A percentile compares a stretch with the other conserved stretches of the same genome.
These are phyloP conservation scores for Pythium insidiosum DNA, from an alignment of 352 stramenopile species.

Conservation along the genomic window DNA sequence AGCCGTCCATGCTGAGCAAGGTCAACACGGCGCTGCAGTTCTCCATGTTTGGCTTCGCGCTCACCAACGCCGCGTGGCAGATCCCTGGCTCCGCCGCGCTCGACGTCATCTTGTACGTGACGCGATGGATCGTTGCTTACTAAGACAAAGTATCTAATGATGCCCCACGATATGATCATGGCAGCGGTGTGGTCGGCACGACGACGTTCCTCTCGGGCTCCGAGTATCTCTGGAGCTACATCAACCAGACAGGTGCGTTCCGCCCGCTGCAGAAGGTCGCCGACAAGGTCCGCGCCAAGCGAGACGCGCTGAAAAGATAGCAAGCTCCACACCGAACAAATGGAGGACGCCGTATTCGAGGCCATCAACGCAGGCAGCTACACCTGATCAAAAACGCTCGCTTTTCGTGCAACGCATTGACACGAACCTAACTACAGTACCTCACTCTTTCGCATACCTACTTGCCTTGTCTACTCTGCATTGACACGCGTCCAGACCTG, in stretches of 20 bases:
- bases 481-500: no score
- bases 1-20: conserved; percentile 67
- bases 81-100: conserved; percentile 49
- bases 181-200: conserved; percentile 52
- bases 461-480: no score
- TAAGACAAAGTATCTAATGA: background rate
- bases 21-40: conserved; percentile 78
- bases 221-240: conserved; percentile 70
- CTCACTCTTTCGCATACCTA: no score
- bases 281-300: no score
- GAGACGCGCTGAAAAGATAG: no score
- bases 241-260: conserved; percentile 64
- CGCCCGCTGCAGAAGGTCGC: conserved; percentile 31
- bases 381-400: no score
- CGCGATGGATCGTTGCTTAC: conserved; percentile 2
- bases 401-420: no score
- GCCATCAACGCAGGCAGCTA: no score
- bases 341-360: no score
- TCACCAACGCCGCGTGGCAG: conserved; percentile 71
- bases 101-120: conserved; percentile 48
- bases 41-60: conserved; percentile 54
- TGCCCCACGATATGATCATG: conserved; percentile 3
- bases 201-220: conserved; percentile 71
- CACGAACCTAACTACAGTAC: no score
- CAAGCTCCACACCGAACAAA: no score